Base-by-base conservation (phyloP, 176 grass and related monocot species). In the Triticum dicoccoides region DNA sequence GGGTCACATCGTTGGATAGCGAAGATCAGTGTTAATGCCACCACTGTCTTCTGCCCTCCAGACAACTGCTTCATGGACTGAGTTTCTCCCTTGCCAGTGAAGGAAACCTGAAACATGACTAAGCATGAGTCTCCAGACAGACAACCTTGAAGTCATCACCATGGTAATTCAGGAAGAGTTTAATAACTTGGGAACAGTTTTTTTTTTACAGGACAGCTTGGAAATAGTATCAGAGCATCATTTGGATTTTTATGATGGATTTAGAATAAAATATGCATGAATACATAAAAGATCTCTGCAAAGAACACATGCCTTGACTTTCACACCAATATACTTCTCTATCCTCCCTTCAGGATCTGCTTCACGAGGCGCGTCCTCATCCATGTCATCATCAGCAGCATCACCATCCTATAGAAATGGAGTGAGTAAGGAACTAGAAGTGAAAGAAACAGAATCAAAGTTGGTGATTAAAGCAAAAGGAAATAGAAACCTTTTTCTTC, bases 21-120 rank as follows among this genome's bases (percentile, higher is more conserved):
- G 42, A 99, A 99, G 61, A 99, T 99, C 76, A 99, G 76, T 62
- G 97, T 98, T 32, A 98, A 84, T 1, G 97, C 97, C 41, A 98
- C 97, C 75, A 98, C 94, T 13, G 97, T 98, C 80, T 98, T 98
- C 87, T 98, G 97, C 47, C 97, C 97, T 15, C 97, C 97, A 33
- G 97, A 99, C 51, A 99, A 89, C 21, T 99, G 97, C 86, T 96
- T 99, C 97, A 99, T 96, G 13, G 94, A 96, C 83, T 96, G 97
- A 65, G 97, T 99, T 81, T 99, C 94, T 77, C 97, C 94, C 90
- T 96, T 95, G 82, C 94, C 97, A 76, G 97, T 99, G 70, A 99
- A 96, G 73, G 97, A 99, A 84, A 99, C 97, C 97, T 99, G 82
- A 82, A 87, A 73, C 74, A 45, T 35, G 25, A 72, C 5, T 62